Evolutionary conservation across 306 rosid species (phyloP).

Genomic region (Canavalia ensiformis): DNA sequence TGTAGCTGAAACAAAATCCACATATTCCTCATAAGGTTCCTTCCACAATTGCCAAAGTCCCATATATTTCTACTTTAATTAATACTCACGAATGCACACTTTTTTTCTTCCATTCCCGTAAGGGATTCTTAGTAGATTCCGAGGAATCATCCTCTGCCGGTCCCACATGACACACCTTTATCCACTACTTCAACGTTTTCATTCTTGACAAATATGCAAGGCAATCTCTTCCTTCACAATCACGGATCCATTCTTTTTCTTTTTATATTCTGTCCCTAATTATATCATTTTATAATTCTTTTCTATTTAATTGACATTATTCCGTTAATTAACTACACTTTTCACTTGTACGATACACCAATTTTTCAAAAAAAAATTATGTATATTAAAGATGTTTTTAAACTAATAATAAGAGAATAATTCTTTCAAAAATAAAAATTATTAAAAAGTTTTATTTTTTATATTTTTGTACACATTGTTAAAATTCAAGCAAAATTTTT

Average conservation of each 20-base stretch:
- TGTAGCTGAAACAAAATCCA: constrained; percentile 31
- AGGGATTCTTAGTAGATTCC: constrained; percentile 58
- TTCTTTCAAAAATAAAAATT: no score
- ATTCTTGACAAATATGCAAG: constrained; percentile 11
- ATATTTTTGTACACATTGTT: no score
- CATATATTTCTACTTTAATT: constrained; percentile 9
- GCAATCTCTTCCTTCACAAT: constrained; percentile 19
- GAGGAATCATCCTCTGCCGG: constrained; percentile 57
- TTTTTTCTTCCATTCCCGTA: constrained; percentile 45
- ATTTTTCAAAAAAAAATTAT: no score
- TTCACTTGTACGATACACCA: background rate
- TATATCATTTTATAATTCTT: background rate
- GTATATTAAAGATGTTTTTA: no score
- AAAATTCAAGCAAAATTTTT: no score
- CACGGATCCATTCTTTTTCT: background rate
- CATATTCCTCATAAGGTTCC: constrained; percentile 53
- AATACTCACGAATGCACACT: constrained; percentile 27
- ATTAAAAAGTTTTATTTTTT: no score
- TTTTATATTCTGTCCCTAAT: background rate
- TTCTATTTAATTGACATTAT: background rate
- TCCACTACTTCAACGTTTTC: background rate
- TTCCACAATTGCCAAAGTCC: background rate
- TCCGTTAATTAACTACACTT: background rate
- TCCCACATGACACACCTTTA: constrained; percentile 27
- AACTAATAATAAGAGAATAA: no score